Base-by-base conservation (phyloP, 441 rosid genomes). In the Euphorbia schlechtendalii region DNA sequence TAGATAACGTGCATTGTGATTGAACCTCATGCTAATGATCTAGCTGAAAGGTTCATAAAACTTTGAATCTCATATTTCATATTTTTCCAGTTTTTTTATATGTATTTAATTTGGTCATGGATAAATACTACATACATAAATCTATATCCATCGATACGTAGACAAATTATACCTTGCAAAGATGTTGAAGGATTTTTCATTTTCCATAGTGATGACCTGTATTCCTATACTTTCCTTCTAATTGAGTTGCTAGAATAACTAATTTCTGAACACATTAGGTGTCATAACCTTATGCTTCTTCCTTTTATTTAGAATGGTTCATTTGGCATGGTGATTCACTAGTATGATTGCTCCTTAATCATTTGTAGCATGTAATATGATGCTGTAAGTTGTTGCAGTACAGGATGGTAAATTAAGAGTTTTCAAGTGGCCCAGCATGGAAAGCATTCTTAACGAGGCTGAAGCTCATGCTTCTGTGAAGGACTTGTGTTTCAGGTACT, bases 341-440 rank as follows among this genome's bases (percentile, higher is more conserved):
- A 55, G 52, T 56, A 41, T 34, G 40, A 8, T 53, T 34, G 36
- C 45, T 20, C 43, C 24, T 58, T 71, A 56, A 54, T 62, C 25
- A 21, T 68, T 56, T 69, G 41, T 64, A 72, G 74, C 71, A 64
- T 73, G 70, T 66, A 59, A 69, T 76, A 66, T 79, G n/a, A 82
- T 76, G 64, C 66, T 71, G 28, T 77, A 63, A 71, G 77, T 86
- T 78, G 79, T 46, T 84, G 84, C 84, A 78, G 83, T 84, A 82
- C 96, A 90, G 97, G 95, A 94, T 81, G 97, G 97, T 53, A 79
- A 68, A 70, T 78, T 94, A 78, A 85, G 92, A 73, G 79, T 89
- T 77, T 87, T 89, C 73, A 82, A 86, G 77, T 94, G 99, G 99
- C 96, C 96, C 59, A 76, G 89, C 82, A 84, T 95, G 97, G 87